Conservation (phyloP, 139 green algal genomes). For the Closterium sp. region DNA sequence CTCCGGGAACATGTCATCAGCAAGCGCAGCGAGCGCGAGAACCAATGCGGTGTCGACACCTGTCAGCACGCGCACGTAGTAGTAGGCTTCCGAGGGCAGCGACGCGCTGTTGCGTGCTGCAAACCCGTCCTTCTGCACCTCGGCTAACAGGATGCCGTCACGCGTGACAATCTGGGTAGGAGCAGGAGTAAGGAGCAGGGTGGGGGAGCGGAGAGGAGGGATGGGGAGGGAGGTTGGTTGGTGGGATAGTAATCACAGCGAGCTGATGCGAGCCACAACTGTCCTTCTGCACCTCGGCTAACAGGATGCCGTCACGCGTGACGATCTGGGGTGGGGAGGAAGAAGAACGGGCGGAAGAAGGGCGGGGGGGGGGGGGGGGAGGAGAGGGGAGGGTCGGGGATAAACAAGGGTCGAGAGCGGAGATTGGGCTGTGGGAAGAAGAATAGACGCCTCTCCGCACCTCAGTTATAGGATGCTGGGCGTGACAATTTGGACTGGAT, state of each 20-base stretch:
- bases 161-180: not conserved
- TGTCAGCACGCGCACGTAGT: not conserved
- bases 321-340: not conserved
- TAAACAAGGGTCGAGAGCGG: too few relatives aligned
- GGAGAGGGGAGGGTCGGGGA: too few relatives aligned
- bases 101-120: not conserved
- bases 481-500: too few relatives aligned
- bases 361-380: too few relatives aligned
- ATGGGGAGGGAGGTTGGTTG: too few relatives aligned
- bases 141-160: not conserved
- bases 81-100: not conserved
- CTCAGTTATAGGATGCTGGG: too few relatives aligned
- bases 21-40: not conserved
- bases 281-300: too few relatives aligned
- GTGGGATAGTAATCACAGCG: not conserved
- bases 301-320: not conserved
- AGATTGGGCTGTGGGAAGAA: too few relatives aligned
- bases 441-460: too few relatives aligned
- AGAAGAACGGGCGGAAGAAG: not conserved
- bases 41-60: not conserved
- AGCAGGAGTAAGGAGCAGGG: too few relatives aligned
- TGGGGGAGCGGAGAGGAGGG: too few relatives aligned
- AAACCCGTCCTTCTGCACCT: not conserved
- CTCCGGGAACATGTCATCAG: not conserved
- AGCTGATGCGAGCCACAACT: not conserved